Evolutionary conservation across 1,139 yeast genomes (phyloP).

Genomic region (Martiniozyma asiatica): DNA sequence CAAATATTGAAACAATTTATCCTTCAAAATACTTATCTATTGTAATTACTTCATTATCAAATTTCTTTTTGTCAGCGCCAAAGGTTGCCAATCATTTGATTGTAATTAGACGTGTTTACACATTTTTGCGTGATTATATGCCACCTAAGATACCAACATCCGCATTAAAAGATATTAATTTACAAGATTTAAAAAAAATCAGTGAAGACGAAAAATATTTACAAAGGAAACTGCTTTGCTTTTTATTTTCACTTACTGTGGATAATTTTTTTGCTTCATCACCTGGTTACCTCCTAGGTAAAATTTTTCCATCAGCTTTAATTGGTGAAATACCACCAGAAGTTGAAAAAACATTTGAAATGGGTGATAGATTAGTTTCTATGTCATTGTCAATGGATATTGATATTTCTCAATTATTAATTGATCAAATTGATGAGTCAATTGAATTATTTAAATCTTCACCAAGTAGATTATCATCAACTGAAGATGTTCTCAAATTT

Average conservation of each 20-base stretch:
- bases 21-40: constrained; percentile 72
- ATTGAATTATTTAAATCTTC: constrained; percentile 17
- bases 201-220: constrained; percentile 42
- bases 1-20: constrained; percentile 46
- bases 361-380: constrained; percentile 29
- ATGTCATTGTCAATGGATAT: constrained; percentile 55
- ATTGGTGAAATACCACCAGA: background rate
- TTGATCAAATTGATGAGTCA: constrained; percentile 21
- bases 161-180: constrained; percentile 22
- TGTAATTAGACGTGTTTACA: constrained; percentile 46
- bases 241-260: constrained; percentile 24
- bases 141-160: constrained; percentile 34
- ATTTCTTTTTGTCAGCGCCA: constrained; percentile 28
- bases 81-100: constrained; percentile 28
- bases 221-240: constrained; percentile 33
- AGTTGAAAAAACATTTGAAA: constrained; percentile 15
- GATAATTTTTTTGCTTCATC: background rate
- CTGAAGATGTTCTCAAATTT: constrained; percentile 26
- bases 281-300: background rate
- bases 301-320: constrained; percentile 4
- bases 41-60: constrained; percentile 44
- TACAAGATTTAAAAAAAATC: constrained; percentile 29
- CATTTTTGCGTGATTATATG: constrained; percentile 54
- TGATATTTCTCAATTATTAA: constrained; percentile 33
- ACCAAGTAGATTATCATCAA: constrained; percentile 8